A percentile compares a stretch with the other conserved stretches of the same genome.
Evolutionary conservation across 2,329 filamentous ascomycete genomes (phyloP).

Genomic region (Neospermospora avenae): DNA sequence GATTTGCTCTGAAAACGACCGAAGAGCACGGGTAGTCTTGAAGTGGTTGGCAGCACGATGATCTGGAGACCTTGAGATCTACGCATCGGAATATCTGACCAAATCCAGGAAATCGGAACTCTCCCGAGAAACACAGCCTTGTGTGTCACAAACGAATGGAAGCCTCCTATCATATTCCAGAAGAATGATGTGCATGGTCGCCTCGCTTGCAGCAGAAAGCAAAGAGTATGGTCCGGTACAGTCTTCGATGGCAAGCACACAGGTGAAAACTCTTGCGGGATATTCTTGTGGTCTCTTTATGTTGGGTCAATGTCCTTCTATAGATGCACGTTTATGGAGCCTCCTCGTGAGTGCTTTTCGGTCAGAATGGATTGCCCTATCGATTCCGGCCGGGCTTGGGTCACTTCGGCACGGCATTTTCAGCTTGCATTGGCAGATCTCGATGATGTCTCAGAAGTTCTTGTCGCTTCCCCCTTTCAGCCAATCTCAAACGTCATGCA

Average conservation of each 20-base stretch:
- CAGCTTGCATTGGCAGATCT: background rate
- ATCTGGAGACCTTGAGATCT: background rate
- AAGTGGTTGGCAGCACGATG: background rate
- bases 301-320: too few relatives aligned
- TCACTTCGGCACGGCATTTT: background rate
- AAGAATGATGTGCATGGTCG: background rate
- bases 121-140: background rate
- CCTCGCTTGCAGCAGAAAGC: background rate
- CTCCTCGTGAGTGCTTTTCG: background rate
- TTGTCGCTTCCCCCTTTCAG: background rate
- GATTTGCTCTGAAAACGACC: background rate
- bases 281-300: too few relatives aligned
- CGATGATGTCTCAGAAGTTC: background rate
- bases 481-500: background rate
- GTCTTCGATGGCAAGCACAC: too few relatives aligned
- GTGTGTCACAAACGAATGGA: background rate
- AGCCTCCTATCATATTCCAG: slow-evolving; percentile 1
- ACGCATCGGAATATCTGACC: background rate
- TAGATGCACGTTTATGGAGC: background rate
- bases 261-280: too few relatives aligned
- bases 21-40: background rate
- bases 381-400: background rate
- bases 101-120: background rate
- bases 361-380: background rate
- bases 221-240: background rate